phyloP scores from a whole-genome alignment of 139 green algal species.

The Auxenochlorella pyrenoidosa region DNA sequence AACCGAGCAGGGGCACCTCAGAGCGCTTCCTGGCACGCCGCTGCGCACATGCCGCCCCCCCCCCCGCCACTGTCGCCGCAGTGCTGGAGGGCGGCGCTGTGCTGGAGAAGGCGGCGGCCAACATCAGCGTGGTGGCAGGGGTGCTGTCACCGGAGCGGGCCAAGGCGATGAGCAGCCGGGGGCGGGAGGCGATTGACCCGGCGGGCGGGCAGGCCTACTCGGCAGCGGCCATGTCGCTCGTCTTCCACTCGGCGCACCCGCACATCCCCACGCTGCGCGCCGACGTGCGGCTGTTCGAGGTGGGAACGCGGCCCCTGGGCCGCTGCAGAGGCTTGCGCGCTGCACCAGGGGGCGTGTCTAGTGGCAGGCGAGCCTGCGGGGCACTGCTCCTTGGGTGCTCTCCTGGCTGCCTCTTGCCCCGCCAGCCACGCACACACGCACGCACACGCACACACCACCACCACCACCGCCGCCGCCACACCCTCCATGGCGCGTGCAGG shows the following conservation, averaged over 20 bases:
- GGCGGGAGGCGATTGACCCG: slow-evolving; percentile 70
- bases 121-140: slow-evolving; percentile 82
- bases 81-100: slow-evolving; percentile 87
- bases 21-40: too few relatives aligned
- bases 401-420: too few relatives aligned
- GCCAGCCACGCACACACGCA: too few relatives aligned
- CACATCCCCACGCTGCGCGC: slow-evolving; percentile 93
- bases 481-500: too few relatives aligned
- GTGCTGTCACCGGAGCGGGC: slow-evolving; percentile 74
- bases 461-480: too few relatives aligned
- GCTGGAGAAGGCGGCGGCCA: slow-evolving; percentile 94
- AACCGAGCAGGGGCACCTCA: not conserved
- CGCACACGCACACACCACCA: too few relatives aligned
- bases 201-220: slow-evolving; percentile 61
- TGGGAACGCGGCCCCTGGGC: too few relatives aligned
- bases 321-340: too few relatives aligned
- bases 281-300: slow-evolving; percentile 94
- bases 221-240: slow-evolving; percentile 91
- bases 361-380: too few relatives aligned
- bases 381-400: too few relatives aligned
- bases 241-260: slow-evolving; percentile 92
- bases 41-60: not conserved
- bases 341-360: too few relatives aligned
- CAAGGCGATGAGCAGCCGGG: slow-evolving; percentile 74
- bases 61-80: not conserved